Evolutionary conservation across 2,329 filamentous ascomycete species (phyloP).

Genomic region (Penicillium sp.): DNA sequence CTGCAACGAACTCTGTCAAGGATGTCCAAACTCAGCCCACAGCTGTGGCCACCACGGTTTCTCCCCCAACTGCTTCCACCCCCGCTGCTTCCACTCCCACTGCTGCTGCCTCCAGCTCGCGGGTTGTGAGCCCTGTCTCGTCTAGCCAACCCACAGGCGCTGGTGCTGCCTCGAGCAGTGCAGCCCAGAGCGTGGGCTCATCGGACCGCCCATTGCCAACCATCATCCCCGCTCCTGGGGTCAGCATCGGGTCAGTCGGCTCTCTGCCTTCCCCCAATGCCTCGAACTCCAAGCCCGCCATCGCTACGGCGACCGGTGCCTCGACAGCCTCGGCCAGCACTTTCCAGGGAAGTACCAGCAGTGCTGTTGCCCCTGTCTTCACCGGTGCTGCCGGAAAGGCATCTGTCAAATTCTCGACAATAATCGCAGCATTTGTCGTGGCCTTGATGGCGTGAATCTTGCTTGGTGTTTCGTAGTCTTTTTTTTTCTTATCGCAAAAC

Average conservation of each 20-base stretch:
- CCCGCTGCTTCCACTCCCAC: no score
- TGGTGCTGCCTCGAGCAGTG: conserved; percentile 1
- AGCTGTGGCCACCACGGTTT: neutral
- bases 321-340: conserved; percentile 4
- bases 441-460: conserved; percentile 19
- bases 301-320: conserved; percentile 3
- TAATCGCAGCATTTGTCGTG: conserved; percentile 21
- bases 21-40: neutral
- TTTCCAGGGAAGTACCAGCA: conserved; percentile 9
- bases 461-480: neutral
- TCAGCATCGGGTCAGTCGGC: neutral
- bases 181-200: no score
- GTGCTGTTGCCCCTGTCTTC: conserved; percentile 24
- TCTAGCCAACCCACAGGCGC: neutral
- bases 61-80: neutral
- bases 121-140: no score
- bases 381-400: conserved; percentile 27
- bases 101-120: neutral
- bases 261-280: neutral
- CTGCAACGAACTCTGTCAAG: neutral
- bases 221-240: conserved; percentile 4
- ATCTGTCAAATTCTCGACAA: conserved; percentile 15
- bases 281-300: conserved; percentile 2
- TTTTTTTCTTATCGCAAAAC: neutral
- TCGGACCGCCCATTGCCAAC: neutral